phyloP scores from a whole-genome alignment of 129 eudicot genomes.

The carrot (Daucus carota) region DNA sequence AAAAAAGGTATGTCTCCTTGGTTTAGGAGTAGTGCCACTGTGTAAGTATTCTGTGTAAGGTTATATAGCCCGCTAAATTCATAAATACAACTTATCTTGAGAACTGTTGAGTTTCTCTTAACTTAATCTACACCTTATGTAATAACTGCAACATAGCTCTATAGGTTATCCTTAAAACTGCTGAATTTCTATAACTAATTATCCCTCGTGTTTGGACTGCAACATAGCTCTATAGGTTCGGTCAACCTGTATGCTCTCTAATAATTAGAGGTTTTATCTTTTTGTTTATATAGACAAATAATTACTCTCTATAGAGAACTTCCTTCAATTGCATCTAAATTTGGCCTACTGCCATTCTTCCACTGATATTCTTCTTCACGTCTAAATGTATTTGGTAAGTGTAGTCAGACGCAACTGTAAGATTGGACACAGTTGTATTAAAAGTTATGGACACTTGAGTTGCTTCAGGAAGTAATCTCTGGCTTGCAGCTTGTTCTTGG shows the following conservation, averaged over 20 bases:
- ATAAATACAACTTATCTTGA: not conserved
- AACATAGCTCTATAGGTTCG: not conserved
- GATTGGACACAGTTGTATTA: not conserved
- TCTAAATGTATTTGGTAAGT: not conserved
- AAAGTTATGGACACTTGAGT: not conserved
- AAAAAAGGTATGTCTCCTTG: slow-evolving; percentile 52
- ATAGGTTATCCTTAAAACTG: not conserved
- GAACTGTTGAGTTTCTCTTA: not conserved
- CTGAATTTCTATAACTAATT: not conserved
- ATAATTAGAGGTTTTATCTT: not conserved
- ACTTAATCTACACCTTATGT: not conserved
- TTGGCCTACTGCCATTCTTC: not conserved
- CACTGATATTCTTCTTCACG: not conserved
- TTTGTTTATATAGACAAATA: not conserved
- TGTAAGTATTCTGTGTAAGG: not conserved
- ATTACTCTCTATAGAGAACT: not conserved
- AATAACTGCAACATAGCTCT: not conserved
- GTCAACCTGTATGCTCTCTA: not conserved
- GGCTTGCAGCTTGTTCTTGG: not conserved
- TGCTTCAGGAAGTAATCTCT: not conserved
- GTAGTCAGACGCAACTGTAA: not conserved
- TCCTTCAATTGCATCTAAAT: not conserved
- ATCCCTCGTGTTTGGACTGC: not conserved
- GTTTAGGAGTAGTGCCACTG: too few relatives aligned
- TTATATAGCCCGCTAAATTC: not conserved